These are phyloP conservation scores for Thraustotheca clavata DNA, from an alignment of 352 stramenopile species.

Conservation along the genomic window DNA sequence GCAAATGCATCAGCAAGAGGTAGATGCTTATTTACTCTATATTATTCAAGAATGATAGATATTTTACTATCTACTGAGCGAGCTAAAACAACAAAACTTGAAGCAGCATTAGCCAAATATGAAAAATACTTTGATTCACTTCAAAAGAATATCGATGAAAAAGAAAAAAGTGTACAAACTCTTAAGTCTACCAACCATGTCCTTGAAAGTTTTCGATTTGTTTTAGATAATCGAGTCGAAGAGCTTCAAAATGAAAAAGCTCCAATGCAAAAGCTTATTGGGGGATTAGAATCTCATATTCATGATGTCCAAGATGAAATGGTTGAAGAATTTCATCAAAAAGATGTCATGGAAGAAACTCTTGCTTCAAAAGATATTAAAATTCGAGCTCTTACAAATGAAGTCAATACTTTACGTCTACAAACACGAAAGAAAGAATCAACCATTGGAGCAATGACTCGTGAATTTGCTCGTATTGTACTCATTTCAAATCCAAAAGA, in stretches of 20 bases:
- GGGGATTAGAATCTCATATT: conserved; percentile 48
- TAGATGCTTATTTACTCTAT: conserved; percentile 27
- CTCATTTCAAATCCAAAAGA: conserved; percentile 74
- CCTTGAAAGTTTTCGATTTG: conserved; percentile 75
- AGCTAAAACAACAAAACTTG: conserved; percentile 55
- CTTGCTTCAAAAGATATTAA: conserved; percentile 65
- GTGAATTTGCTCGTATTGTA: conserved; percentile 57
- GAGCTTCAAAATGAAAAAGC: conserved; percentile 60
- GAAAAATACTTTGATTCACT: conserved; percentile 69
- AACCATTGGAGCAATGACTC: conserved; percentile 65
- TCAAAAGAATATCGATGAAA: conserved; percentile 54
- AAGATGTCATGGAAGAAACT: conserved; percentile 51
- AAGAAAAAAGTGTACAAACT: conserved; percentile 51
- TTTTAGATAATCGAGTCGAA: conserved; percentile 67
- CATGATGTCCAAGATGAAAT: conserved; percentile 71
- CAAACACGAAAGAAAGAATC: conserved; percentile 74
- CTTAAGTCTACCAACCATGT: conserved; percentile 70
- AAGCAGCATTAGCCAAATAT: conserved; percentile 54
- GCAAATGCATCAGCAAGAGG: conserved; percentile 23
- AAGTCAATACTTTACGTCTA: conserved; percentile 67
- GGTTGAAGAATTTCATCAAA: conserved; percentile 57
- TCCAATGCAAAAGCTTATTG: conserved; percentile 58
- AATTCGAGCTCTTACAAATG: conserved; percentile 58
- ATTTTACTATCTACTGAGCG: conserved; percentile 61
- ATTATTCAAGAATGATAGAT: conserved; percentile 37